Conservation (phyloP, 805 yeast genomes). For the Candida xyloterini region DNA sequence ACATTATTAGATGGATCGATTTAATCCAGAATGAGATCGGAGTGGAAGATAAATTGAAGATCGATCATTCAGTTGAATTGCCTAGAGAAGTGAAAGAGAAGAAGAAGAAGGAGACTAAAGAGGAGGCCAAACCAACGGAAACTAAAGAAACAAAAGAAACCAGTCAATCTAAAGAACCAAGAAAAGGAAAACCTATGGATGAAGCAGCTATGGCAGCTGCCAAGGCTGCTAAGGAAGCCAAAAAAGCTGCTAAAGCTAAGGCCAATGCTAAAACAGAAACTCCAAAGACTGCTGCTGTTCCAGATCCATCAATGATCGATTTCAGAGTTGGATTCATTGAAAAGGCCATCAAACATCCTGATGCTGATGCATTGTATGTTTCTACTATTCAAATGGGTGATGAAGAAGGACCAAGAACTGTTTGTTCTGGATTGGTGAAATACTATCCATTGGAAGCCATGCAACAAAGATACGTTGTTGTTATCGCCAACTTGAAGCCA, state of each 20-base stretch:
- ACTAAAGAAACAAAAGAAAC: conserved; percentile 8
- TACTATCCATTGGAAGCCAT: conserved; percentile 86
- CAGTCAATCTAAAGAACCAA: conserved; percentile 9
- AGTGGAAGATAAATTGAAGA: conserved; percentile 49
- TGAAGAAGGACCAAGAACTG: conserved; percentile 95
- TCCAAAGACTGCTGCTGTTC: conserved; percentile 50
- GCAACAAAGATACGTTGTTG: conserved; percentile 90
- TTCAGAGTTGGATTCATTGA: conserved; percentile 95
- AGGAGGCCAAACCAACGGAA: conserved; percentile 15
- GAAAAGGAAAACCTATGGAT: conserved; percentile 24
- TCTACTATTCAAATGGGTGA: conserved; percentile 97
- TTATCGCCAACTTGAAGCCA: conserved; percentile 95
- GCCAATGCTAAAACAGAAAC: conserved; percentile 55
- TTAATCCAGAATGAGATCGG: conserved; percentile 66
- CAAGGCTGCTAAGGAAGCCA: conserved; percentile 38
- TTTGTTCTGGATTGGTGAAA: conserved; percentile 94
- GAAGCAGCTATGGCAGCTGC: conserved; percentile 33
- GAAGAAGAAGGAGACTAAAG: conserved; percentile 32
- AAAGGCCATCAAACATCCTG: conserved; percentile 95
- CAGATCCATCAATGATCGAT: conserved; percentile 83
- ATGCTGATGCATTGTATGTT: conserved; percentile 94
- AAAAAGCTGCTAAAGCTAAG: conserved; percentile 47
- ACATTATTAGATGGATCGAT: conserved; percentile 90
- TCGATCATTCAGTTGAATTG: conserved; percentile 60
- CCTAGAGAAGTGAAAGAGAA: conserved; percentile 52